Conservation (phyloP, 1,284 basidiomycete genomes). For the Malassezia equina region DNA sequence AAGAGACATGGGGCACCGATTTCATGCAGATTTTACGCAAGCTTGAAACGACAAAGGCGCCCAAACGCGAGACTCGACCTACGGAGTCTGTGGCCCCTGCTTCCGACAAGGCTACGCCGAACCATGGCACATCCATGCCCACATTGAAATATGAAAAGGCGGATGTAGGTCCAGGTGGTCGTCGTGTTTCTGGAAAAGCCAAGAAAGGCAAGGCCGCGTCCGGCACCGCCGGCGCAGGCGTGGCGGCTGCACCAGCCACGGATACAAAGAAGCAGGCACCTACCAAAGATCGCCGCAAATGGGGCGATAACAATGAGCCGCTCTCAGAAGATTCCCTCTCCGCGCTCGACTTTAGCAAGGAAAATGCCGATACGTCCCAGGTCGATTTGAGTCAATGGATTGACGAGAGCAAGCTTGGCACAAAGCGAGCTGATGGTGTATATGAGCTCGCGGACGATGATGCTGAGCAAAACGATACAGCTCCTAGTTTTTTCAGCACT, state of each 20-base stretch:
- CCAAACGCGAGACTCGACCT: neutral
- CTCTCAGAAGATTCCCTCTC: conserved; percentile 73
- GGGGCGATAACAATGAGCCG: conserved; percentile 58
- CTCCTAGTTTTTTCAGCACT: conserved; percentile 10
- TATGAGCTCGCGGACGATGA: conserved; percentile 85
- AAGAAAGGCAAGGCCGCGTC: conserved; percentile 49
- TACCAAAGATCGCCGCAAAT: conserved; percentile 75
- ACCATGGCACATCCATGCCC: neutral
- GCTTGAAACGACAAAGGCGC: neutral
- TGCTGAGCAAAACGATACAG: conserved; percentile 47
- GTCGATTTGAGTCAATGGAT: conserved; percentile 49
- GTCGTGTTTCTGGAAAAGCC: conserved; percentile 51
- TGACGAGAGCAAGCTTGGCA: conserved; percentile 66
- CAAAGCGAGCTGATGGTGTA: conserved; percentile 66
- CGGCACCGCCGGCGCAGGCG: conserved; percentile 54
- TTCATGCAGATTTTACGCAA: conserved; percentile 65
- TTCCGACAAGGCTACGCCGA: neutral
- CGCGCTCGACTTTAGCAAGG: conserved; percentile 68
- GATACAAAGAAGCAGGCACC: conserved; percentile 53
- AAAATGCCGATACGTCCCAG: conserved; percentile 52
- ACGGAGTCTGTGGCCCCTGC: neutral
- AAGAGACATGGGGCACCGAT: conserved; percentile 69
- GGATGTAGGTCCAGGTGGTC: conserved; percentile 53
- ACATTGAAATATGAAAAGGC: conserved; percentile 24
- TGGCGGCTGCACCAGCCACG: conserved; percentile 17